Evolutionary conservation across 2,329 filamentous ascomycete genomes (phyloP).

Genomic region (Cryoendolithus antarcticus): DNA sequence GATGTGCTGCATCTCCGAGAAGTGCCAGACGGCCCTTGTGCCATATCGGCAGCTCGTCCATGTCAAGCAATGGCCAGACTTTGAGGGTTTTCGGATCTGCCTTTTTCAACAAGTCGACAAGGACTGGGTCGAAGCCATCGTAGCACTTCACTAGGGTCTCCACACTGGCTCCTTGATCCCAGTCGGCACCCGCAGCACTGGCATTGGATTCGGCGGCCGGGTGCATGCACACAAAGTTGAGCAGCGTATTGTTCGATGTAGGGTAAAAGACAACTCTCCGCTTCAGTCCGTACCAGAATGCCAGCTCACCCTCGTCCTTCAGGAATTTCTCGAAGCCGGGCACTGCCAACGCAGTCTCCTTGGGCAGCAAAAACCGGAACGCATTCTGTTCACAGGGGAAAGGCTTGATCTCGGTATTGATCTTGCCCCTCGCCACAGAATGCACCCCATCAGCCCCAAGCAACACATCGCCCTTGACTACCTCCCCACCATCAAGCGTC

Average conservation of each 20-base stretch:
- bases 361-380: constrained; percentile 44
- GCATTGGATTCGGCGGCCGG: constrained; percentile 22
- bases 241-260: constrained; percentile 31
- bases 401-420: constrained; percentile 14
- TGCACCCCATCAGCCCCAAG: constrained; percentile 24
- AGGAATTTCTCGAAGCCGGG: too few species aligned
- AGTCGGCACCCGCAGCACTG: constrained; percentile 14
- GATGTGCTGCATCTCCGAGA: constrained; percentile 56
- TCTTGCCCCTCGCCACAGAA: constrained; percentile 12
- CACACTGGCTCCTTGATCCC: constrained; percentile 26
- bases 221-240: constrained; percentile 36
- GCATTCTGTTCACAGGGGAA: constrained; percentile 39
- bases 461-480: constrained; percentile 17
- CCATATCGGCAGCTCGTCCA: constrained; percentile 47
- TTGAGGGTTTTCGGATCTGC: constrained; percentile 30
- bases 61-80: constrained; percentile 50
- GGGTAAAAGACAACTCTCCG: constrained; percentile 37
- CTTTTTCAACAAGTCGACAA: constrained; percentile 27
- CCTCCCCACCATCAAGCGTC: constrained; percentile 16
- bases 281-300: constrained; percentile 31
- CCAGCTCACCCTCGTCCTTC: too few species aligned
- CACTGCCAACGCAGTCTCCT: constrained; percentile 21
- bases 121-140: constrained; percentile 24
- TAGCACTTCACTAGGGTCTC: constrained; percentile 29
- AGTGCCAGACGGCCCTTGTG: constrained; percentile 42